Evolutionary conservation across 1,284 basidiomycete species (phyloP).

Genomic region (Leccinum holopus): DNA sequence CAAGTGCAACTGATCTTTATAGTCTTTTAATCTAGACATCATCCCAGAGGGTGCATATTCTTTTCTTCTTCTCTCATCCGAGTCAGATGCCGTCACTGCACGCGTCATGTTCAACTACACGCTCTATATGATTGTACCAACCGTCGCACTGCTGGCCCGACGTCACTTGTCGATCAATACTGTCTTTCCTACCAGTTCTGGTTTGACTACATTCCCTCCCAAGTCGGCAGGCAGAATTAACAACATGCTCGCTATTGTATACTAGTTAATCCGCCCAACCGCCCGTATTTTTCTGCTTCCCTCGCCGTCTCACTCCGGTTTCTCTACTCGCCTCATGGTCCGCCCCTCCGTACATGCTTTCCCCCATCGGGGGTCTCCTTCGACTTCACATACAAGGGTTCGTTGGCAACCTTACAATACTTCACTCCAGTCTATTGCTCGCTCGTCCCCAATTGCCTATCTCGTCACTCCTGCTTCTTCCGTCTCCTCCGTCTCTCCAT

Average conservation of each 20-base stretch:
- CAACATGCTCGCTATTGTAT: slow-evolving; percentile 41
- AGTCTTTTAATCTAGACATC: slow-evolving; percentile 10
- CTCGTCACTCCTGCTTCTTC: slow-evolving; percentile 53
- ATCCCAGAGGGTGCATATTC: slow-evolving; percentile 28
- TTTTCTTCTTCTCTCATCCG: slow-evolving; percentile 14
- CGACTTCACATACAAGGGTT: slow-evolving; percentile 44
- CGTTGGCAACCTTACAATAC: slow-evolving; percentile 73
- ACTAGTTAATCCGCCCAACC: slow-evolving; percentile 32
- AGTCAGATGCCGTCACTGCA: slow-evolving; percentile 38
- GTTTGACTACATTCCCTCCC: slow-evolving; percentile 23
- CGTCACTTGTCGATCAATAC: slow-evolving; percentile 15
- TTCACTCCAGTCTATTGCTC: slow-evolving; percentile 34
- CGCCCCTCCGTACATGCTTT: slow-evolving; percentile 60
- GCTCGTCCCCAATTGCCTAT: slow-evolving; percentile 47
- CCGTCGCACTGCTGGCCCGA: slow-evolving; percentile 1
- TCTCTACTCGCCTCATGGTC: slow-evolving; percentile 40
- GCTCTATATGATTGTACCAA: slow-evolving; percentile 28
- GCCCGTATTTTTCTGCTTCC: slow-evolving; percentile 20
- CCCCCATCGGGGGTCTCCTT: slow-evolving; percentile 65
- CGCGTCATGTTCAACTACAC: slow-evolving; percentile 40
- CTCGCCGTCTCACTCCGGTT: slow-evolving; percentile 11
- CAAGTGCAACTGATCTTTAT: slow-evolving; percentile 71
- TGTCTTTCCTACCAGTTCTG: background rate
- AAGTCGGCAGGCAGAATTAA: slow-evolving; percentile 31
- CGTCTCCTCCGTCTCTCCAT: slow-evolving; percentile 40